phyloP scores from a whole-genome alignment of 1,139 yeast genomes.

The Blastobotrys persicus region DNA sequence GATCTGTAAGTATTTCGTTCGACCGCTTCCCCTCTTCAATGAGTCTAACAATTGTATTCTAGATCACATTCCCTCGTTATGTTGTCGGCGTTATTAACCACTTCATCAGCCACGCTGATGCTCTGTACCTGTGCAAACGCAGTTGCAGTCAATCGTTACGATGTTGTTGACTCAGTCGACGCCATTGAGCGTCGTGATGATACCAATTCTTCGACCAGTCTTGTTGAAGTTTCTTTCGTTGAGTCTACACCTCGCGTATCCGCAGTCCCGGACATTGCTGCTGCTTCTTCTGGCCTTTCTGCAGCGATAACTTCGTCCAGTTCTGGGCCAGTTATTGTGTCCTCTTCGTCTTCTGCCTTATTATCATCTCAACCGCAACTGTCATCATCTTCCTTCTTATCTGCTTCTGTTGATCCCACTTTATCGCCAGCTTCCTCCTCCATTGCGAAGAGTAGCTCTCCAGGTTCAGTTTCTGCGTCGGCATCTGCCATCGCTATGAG shows the following conservation, averaged over 20 bases:
- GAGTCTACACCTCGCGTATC: background rate
- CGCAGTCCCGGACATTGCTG: background rate
- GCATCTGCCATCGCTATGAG: background rate
- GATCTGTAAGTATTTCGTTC: background rate
- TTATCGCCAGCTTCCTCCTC: background rate
- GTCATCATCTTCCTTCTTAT: background rate
- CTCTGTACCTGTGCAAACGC: background rate
- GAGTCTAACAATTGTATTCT: background rate
- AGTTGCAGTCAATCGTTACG: background rate
- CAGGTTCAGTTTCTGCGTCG: background rate
- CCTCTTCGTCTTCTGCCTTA: constrained; percentile 1
- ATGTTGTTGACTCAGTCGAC: background rate
- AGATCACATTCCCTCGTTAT: constrained; percentile 8
- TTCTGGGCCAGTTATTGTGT: background rate
- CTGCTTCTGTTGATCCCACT: too few relatives aligned
- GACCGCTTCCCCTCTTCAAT: background rate
- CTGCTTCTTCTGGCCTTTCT: background rate
- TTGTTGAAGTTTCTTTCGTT: background rate
- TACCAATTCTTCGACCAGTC: background rate
- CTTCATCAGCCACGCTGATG: constrained; percentile 4
- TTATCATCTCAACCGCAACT: background rate
- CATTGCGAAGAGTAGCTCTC: background rate
- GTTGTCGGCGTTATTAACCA: constrained; percentile 2
- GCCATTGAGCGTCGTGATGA: constrained; percentile 3
- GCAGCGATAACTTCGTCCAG: background rate